Evolutionary conservation across 2,329 filamentous ascomycete species (phyloP).

Genomic region (Pyrenochaeta sp.): DNA sequence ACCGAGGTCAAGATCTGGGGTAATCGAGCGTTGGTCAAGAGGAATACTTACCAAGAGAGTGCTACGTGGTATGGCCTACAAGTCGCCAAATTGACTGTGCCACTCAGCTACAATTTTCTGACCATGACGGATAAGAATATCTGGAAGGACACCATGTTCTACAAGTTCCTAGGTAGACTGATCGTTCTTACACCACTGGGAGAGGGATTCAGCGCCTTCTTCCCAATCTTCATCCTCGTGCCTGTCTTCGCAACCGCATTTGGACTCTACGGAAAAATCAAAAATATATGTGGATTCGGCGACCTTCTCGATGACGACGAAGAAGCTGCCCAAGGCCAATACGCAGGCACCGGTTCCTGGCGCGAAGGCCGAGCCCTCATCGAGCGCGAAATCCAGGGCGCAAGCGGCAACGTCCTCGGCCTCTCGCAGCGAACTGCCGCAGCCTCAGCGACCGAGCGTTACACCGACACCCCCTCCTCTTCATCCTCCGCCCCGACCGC

Average conservation of each 20-base stretch:
- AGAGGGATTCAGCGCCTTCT: conserved; percentile 83
- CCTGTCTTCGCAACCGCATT: conserved; percentile 87
- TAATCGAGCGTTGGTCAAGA: conserved; percentile 84
- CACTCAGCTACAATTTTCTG: conserved; percentile 94
- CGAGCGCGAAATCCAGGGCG: conserved; percentile 72
- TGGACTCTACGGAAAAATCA: conserved; percentile 84
- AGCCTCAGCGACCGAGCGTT: conserved; percentile 29
- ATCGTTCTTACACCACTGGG: conserved; percentile 86
- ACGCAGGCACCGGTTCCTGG: conserved; percentile 84
- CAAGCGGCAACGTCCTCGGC: conserved; percentile 45
- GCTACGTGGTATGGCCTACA: conserved; percentile 97
- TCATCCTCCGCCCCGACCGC: conserved; percentile 1
- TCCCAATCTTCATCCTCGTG: conserved; percentile 85
- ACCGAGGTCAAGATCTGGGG: conserved; percentile 98
- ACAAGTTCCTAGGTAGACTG: conserved; percentile 80
- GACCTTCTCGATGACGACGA: conserved; percentile 81
- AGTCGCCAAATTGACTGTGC: conserved; percentile 90
- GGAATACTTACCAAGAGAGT: conserved; percentile 90
- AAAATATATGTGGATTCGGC: conserved; percentile 79
- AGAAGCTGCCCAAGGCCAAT: conserved; percentile 67
- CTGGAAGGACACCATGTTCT: conserved; percentile 82
- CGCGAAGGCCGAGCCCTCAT: conserved; percentile 90
- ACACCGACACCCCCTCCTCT: conserved; percentile 28
- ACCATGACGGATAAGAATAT: conserved; percentile 80
- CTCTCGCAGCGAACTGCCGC: conserved; percentile 28